Base-by-base conservation (phyloP, 805 yeast species). In the Kluyveromyces wickerhamii region DNA sequence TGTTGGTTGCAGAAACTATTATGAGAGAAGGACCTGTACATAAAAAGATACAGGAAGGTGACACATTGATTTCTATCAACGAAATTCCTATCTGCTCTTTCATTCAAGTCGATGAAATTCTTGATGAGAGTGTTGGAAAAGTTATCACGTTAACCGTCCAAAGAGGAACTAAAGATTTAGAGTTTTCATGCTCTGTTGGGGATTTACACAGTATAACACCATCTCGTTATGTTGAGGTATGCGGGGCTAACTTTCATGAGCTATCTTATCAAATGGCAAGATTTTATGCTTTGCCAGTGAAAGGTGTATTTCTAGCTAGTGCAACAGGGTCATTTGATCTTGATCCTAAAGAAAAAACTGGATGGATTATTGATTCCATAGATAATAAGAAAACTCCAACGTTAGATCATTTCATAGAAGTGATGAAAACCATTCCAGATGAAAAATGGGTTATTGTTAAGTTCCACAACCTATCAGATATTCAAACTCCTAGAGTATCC, bases 181-280 rank as follows among this genome's bases (percentile, higher is more conserved):
- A 48, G 4, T 68, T 74, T 20, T 54, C 42, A 4, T 72, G 84
- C 35, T 56, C 49, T 13, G 80, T 88, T 27, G 86, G 80, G 24
- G 82, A 88, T 49, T 64, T 88, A 39, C 95, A 87, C 54, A 64
- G 69, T 5, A 83, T 87, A 21, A 81, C 96, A 0, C 96, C 96
- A 20, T 73, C 71, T 49, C 67, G 87, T 43, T 86, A 74, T 54
- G 77, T 88, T 4, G 80, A 79, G 36, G 89, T 83, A 6, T 79
- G 82, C 32, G 96, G 96, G 36, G 94, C 94, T 1, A 72, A 85
- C 0, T 85, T 87, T 60, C 86, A 87, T 52, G 79, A 83, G 35
- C 60, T 88, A 44, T 80, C 94, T 33, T 88, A 88, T 55, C 96
- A 88, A 59, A 67, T 87, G 62, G 96, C 96, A 2, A 72, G 95